Percentiles rank a stretch among this genome's conserved stretches.
Evolutionary conservation across 345 rosid species (phyloP).

Genomic region (Lumnitzera racemosa): DNA sequence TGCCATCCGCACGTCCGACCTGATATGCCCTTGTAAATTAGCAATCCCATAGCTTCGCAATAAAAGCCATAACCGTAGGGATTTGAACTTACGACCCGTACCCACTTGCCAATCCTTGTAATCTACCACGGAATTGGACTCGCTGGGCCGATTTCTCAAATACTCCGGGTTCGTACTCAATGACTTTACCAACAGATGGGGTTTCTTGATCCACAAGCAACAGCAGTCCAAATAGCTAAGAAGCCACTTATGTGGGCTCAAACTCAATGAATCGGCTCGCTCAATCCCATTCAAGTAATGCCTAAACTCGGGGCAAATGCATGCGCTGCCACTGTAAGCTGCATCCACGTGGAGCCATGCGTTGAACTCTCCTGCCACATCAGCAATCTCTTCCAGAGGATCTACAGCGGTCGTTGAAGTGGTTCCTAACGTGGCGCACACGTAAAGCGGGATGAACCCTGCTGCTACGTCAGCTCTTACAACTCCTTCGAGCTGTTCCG

Average conservation of each 20-base stretch:
- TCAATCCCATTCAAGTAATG: constrained; percentile 33
- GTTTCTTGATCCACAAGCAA: constrained; percentile 36
- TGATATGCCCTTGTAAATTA: constrained; percentile 31
- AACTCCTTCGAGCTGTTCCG: constrained; percentile 5
- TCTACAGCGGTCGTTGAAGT: constrained; percentile 41
- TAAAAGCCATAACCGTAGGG: constrained; percentile 33
- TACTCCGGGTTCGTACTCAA: constrained; percentile 33
- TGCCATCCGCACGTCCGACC: constrained; percentile 29
- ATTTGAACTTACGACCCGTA: constrained; percentile 39
- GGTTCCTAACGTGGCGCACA: constrained; percentile 36
- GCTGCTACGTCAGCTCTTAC: constrained; percentile 22
- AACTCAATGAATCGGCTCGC: constrained; percentile 30
- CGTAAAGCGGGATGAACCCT: constrained; percentile 32
- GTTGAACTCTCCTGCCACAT: constrained; percentile 25
- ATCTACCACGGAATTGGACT: constrained; percentile 25
- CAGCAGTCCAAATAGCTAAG: constrained; percentile 41
- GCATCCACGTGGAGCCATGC: constrained; percentile 43
- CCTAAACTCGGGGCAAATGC: constrained; percentile 48
- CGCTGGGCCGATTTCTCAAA: constrained; percentile 24
- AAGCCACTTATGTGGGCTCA: constrained; percentile 46
- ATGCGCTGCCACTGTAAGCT: constrained; percentile 40
- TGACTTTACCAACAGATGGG: constrained; percentile 19
- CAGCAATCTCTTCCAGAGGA: constrained; percentile 23
- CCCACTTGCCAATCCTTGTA: constrained; percentile 46
- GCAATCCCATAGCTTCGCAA: constrained; percentile 23